These are phyloP conservation scores for Hyaloscypha bicolor DNA, from an alignment of 495 filamentous ascomycete genomes.

Conservation along the genomic window DNA sequence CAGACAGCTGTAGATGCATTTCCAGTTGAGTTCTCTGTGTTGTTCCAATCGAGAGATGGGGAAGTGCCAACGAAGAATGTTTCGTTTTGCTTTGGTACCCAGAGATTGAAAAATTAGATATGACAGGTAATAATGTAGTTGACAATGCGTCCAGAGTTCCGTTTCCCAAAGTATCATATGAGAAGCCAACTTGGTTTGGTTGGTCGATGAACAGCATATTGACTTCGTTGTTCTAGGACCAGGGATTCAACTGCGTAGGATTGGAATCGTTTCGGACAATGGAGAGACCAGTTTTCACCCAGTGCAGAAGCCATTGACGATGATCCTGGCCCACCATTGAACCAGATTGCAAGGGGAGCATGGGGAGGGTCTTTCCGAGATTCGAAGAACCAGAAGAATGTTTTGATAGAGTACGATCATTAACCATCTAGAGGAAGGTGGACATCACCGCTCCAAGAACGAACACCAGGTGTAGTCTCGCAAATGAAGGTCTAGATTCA, in stretches of 20 bases:
- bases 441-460: constrained; percentile 53
- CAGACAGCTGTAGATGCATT: too few relatives aligned
- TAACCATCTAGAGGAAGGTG: constrained; percentile 37
- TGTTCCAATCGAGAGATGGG: constrained; percentile 7
- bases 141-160: neutral
- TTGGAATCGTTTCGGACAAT: constrained; percentile 50
- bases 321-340: constrained; percentile 55
- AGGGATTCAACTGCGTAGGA: constrained; percentile 53
- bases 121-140: neutral
- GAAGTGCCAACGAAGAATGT: constrained; percentile 27
- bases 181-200: constrained; percentile 62
- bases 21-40: too few relatives aligned
- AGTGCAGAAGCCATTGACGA: too few relatives aligned
- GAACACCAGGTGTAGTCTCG: constrained; percentile 53
- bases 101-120: constrained; percentile 36
- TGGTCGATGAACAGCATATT: constrained; percentile 68
- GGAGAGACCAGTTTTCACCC: constrained; percentile 49
- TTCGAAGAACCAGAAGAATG: constrained; percentile 58
- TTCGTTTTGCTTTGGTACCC: constrained; percentile 30
- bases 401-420: constrained; percentile 48
- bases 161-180: constrained; percentile 47
- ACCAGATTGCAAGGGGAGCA: constrained; percentile 54
- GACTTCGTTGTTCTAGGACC: constrained; percentile 62
- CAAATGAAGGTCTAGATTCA: constrained; percentile 39
- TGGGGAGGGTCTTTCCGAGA: constrained; percentile 47